Percentiles rank a stretch among this genome's conserved stretches.
These are phyloP conservation scores for Entomortierella beljakovae DNA, from an alignment of 192 early-diverging fungal genomes.

Conservation along the genomic window DNA sequence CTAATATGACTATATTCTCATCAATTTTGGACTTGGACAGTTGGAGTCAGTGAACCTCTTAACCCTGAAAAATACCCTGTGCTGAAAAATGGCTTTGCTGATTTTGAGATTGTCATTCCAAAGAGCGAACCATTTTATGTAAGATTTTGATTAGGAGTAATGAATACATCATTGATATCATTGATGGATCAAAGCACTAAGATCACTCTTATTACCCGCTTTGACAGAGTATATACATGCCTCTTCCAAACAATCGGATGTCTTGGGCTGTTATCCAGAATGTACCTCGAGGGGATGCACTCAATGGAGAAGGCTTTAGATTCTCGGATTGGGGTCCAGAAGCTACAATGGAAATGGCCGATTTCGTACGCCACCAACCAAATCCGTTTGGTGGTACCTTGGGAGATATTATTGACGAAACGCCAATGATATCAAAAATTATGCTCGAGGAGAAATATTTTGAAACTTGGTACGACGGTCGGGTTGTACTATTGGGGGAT, in stretches of 20 bases:
- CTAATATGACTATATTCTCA: neutral
- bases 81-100: constrained; percentile 15
- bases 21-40: constrained; percentile 1
- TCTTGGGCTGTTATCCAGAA: constrained; percentile 52
- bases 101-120: constrained; percentile 54
- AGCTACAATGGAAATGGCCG: constrained; percentile 25
- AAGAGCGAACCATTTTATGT: constrained; percentile 49
- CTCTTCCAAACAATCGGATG: constrained; percentile 34
- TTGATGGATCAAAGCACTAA: neutral
- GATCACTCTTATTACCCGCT: neutral
- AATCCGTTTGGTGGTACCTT: constrained; percentile 29
- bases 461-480: constrained; percentile 40
- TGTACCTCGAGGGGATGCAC: constrained; percentile 25
- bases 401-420: constrained; percentile 40
- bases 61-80: constrained; percentile 32
- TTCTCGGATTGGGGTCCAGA: constrained; percentile 53
- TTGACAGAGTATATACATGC: constrained; percentile 45
- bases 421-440: constrained; percentile 40
- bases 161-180: neutral
- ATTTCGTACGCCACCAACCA: constrained; percentile 39
- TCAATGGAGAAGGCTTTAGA: constrained; percentile 10
- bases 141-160: neutral
- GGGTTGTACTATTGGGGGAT: constrained; percentile 40
- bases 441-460: constrained; percentile 52
- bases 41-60: constrained; percentile 44